Conservation (phyloP, 2,329 filamentous ascomycete genomes). For the Atkinsonella hypoxylon region DNA sequence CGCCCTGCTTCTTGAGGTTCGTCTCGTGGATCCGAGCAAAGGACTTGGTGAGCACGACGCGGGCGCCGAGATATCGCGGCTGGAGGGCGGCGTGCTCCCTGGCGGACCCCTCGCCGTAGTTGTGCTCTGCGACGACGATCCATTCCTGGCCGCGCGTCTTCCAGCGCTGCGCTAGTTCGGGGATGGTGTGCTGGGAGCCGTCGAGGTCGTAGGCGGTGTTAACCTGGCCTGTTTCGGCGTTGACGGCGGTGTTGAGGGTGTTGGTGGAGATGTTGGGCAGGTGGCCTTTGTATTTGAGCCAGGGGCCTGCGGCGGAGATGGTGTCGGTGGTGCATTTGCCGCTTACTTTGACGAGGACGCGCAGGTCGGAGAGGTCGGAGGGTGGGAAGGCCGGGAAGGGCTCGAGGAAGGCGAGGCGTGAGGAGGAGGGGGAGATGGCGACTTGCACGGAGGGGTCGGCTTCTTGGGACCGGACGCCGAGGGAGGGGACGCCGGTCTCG, state of each 20-base stretch:
- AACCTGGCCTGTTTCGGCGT: slow-evolving; percentile 83
- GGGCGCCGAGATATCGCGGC: slow-evolving; percentile 78
- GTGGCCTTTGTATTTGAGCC: slow-evolving; percentile 99
- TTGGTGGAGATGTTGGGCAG: slow-evolving; percentile 96
- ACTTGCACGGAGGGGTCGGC: slow-evolving; percentile 62
- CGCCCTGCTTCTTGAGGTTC: slow-evolving; percentile 93
- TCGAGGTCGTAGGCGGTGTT: slow-evolving; percentile 85
- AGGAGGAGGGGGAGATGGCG: slow-evolving; percentile 74
- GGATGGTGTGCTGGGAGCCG: slow-evolving; percentile 64
- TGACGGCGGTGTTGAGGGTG: slow-evolving; percentile 89
- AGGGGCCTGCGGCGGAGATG: slow-evolving; percentile 91
- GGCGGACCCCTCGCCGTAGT: slow-evolving; percentile 87
- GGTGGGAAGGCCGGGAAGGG: slow-evolving; percentile 78
- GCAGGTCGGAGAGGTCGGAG: slow-evolving; percentile 61
- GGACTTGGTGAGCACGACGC: slow-evolving; percentile 72
- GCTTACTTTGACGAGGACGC: slow-evolving; percentile 88
- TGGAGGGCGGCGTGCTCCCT: slow-evolving; percentile 85
- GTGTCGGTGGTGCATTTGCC: slow-evolving; percentile 99
- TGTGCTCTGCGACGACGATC: slow-evolving; percentile 95
- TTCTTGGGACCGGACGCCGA: slow-evolving; percentile 59
- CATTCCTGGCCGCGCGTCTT: slow-evolving; percentile 63
- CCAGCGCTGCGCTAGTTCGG: slow-evolving; percentile 78
- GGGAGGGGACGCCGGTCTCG: slow-evolving; percentile 60
- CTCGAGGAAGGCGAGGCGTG: slow-evolving; percentile 80
- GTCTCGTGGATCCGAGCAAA: slow-evolving; percentile 93